These are phyloP conservation scores for Tolypocladium pustulatum DNA, from an alignment of 2,329 filamentous ascomycete species.

Conservation along the genomic window DNA sequence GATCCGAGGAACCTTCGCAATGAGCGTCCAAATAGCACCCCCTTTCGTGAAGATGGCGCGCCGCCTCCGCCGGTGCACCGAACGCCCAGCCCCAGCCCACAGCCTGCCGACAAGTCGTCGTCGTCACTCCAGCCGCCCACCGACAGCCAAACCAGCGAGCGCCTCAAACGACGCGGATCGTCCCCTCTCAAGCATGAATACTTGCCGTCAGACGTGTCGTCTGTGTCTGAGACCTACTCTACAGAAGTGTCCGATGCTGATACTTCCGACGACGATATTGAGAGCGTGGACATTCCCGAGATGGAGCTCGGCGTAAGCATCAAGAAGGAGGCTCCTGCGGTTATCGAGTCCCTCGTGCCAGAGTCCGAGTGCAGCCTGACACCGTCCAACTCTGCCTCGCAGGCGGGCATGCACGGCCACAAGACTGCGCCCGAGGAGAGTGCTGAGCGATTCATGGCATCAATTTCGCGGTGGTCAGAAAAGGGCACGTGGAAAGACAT, in stretches of 20 bases:
- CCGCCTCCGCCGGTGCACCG: conserved; percentile 45
- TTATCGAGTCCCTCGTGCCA: conserved; percentile 31
- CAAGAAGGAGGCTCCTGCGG: conserved; percentile 18
- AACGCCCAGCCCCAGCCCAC: conserved; percentile 28
- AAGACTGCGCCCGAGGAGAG: conserved; percentile 26
- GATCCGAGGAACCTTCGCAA: conserved; percentile 25
- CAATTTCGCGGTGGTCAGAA: conserved; percentile 53
- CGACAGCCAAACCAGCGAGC: conserved; percentile 33
- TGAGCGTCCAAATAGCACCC: conserved; percentile 17
- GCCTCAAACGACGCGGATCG: conserved; percentile 62
- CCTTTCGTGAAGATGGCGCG: conserved; percentile 42
- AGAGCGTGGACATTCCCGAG: conserved; percentile 49
- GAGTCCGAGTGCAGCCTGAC: conserved; percentile 52
- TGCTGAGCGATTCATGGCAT: conserved; percentile 36
- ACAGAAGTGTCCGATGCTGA: conserved; percentile 38
- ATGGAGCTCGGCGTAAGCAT: conserved; percentile 50
- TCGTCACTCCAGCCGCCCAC: conserved; percentile 10
- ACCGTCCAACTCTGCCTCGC: conserved; percentile 75
- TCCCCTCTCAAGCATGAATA: conserved; percentile 97
- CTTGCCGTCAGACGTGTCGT: conserved; percentile 65
- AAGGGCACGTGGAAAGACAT: conserved; percentile 52
- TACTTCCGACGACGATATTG: conserved; percentile 44
- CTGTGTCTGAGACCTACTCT: conserved; percentile 41
- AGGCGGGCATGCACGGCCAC: conserved; percentile 49
- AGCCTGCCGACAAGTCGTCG: conserved; percentile 11